Evolutionary conservation across 2,329 filamentous ascomycete species (phyloP).

Genomic region (Rhexocercosporidium sp.): DNA sequence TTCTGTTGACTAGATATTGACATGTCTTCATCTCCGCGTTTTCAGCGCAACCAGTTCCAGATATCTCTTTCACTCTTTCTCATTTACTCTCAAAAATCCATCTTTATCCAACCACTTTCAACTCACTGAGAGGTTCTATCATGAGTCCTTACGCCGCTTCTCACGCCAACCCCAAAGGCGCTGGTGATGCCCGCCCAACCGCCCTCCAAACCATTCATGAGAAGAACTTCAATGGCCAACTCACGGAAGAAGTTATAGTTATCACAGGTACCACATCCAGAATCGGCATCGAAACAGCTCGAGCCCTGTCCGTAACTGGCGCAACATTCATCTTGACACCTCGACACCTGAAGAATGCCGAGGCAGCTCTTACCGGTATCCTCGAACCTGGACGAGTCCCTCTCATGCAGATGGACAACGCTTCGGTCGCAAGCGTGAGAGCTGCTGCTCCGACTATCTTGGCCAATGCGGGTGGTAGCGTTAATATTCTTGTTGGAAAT

Average conservation of each 20-base stretch:
- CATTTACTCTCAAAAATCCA: no score
- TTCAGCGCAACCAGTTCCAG: no score
- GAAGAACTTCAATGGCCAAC: no score
- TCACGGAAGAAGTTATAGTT: neutral
- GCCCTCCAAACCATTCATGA: no score
- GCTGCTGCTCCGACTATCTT: conserved; percentile 39
- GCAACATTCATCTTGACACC: neutral
- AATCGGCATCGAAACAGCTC: neutral
- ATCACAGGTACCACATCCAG: neutral
- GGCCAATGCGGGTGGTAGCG: conserved; percentile 29
- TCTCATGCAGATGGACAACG: conserved; percentile 44
- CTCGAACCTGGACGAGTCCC: conserved; percentile 44
- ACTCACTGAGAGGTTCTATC: no score
- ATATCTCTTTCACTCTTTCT: no score
- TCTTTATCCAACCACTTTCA: no score
- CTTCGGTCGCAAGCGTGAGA: conserved; percentile 42
- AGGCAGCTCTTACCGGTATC: conserved; percentile 42
- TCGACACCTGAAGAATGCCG: neutral
- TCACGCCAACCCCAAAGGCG: no score
- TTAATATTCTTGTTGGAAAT: conserved; percentile 42
- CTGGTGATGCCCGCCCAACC: no score
- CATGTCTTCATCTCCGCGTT: no score
- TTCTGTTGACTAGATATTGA: no score
- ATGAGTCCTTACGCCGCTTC: no score
- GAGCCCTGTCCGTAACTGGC: neutral